Conservation (phyloP, 495 filamentous ascomycete species). For the Podospora sp. region DNA sequence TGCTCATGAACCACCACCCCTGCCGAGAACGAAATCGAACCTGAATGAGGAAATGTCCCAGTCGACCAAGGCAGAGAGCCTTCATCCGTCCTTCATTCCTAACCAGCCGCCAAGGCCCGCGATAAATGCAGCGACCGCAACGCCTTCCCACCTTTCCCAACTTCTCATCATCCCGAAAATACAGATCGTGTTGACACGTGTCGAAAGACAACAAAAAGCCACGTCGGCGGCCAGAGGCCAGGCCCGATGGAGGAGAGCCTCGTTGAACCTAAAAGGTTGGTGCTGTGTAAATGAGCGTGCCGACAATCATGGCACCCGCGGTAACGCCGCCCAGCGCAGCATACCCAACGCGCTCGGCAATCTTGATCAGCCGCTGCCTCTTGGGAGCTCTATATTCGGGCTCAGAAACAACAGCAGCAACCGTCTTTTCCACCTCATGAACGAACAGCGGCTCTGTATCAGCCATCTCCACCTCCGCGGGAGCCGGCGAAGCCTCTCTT, state of each 20-base stretch:
- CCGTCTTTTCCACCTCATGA: not conserved
- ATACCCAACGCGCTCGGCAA: constrained; percentile 44
- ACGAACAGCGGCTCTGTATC: not conserved
- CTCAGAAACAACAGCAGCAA: not conserved
- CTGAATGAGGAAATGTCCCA: too few relatives aligned
- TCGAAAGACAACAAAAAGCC: too few relatives aligned
- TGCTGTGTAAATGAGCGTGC: constrained; percentile 45
- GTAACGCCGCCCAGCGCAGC: constrained; percentile 45
- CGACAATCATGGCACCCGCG: constrained; percentile 43
- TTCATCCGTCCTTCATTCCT: too few relatives aligned
- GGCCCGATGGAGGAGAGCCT: not conserved
- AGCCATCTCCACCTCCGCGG: not conserved
- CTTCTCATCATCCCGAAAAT: not conserved
- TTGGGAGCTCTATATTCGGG: constrained; percentile 31
- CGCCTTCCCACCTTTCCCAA: not conserved
- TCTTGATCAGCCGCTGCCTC: constrained; percentile 34
- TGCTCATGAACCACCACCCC: too few relatives aligned
- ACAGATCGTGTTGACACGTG: constrained; percentile 2
- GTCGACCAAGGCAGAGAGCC: too few relatives aligned
- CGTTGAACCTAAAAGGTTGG: constrained; percentile 30
- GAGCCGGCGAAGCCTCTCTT: not conserved
- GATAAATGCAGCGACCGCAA: not conserved
- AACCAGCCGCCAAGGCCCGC: too few relatives aligned
- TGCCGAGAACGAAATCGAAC: too few relatives aligned
- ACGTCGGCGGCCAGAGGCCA: too few relatives aligned